Evolutionary conservation across 805 yeast genomes (phyloP).

Genomic region (Scheffersomyces coipomensis): DNA sequence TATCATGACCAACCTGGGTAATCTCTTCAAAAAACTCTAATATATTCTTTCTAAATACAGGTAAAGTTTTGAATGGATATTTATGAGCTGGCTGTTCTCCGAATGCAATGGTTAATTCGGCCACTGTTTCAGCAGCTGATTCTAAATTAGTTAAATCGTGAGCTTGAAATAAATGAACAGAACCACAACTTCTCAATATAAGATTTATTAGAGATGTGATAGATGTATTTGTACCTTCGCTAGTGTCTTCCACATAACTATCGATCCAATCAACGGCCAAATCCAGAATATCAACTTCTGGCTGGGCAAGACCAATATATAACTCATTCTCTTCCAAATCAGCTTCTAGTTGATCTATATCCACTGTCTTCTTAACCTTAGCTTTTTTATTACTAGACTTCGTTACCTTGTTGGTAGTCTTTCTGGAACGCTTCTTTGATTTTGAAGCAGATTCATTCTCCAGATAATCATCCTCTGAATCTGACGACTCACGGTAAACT

Average conservation of each 20-base stretch:
- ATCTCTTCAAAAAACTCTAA: constrained; percentile 54
- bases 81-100: constrained; percentile 63
- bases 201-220: constrained; percentile 67
- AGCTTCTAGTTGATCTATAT: constrained; percentile 9
- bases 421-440: too few relatives aligned
- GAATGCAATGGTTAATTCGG: constrained; percentile 66
- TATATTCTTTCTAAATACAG: constrained; percentile 53
- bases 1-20: constrained; percentile 55
- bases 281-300: constrained; percentile 29
- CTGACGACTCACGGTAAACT: neutral
- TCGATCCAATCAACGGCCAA: constrained; percentile 42
- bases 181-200: constrained; percentile 69
- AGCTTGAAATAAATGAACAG: constrained; percentile 59
- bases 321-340: constrained; percentile 29
- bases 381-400: too few relatives aligned
- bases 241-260: constrained; percentile 20
- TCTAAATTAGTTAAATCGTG: constrained; percentile 76
- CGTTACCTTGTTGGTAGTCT: too few relatives aligned
- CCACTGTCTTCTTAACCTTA: too few relatives aligned
- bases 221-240: constrained; percentile 40
- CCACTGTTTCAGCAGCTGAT: constrained; percentile 69
- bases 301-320: constrained; percentile 27
- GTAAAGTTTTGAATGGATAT: constrained; percentile 56
- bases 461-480: neutral
- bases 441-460: neutral